Base-by-base conservation (phyloP, 768 basidiomycete genomes). In the Russula sp. region DNA sequence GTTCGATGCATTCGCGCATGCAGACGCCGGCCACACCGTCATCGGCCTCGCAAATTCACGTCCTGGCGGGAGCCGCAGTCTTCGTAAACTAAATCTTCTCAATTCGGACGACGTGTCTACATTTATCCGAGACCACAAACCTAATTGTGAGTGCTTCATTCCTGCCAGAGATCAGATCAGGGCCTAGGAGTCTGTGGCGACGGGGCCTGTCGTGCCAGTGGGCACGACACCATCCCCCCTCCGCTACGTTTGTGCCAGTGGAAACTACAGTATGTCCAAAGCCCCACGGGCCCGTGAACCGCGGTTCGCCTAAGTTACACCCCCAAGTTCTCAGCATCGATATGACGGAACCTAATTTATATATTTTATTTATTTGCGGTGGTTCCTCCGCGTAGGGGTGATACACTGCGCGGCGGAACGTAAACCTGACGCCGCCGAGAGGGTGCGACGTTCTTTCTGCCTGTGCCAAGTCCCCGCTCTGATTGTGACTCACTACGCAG, bases 401-500 rank as follows among this genome's bases (percentile, higher is more conserved):
- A 85, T 98, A 16, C 96, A 98, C 71, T 97, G 94, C 70, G 96
- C 96, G 14, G 96, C 96, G 2, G 95, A 98, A 75, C 77, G 96
- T 64, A 78, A 94, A 49, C 94, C 95, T 5, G 94, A 98, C 71
- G 89, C 92, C 13, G 94, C 93, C 60, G 92, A 96, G 73, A 89
- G 88, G 77, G 94, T 90, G 66, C 55, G 80, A 39, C 27, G 55
- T 47, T 39, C 39, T 10, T 39, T 51, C n/a, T 11, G 61, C 31
- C 18, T 5, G 64, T 59, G 66, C 57, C 48, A 10, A 42, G 9
- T 10, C 31, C 58, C 11, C 34, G 42, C 44, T 39, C 47, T 56
- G 32, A 56, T 31, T 10, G 47, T 48, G 56, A 31, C 32, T 13
- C 18, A 39, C n/a, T 18, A 9, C 27, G 13, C 66, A 89, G 86